Base-by-base conservation (phyloP, 768 basidiomycete genomes). In the Termitomyces bulborhizus region DNA sequence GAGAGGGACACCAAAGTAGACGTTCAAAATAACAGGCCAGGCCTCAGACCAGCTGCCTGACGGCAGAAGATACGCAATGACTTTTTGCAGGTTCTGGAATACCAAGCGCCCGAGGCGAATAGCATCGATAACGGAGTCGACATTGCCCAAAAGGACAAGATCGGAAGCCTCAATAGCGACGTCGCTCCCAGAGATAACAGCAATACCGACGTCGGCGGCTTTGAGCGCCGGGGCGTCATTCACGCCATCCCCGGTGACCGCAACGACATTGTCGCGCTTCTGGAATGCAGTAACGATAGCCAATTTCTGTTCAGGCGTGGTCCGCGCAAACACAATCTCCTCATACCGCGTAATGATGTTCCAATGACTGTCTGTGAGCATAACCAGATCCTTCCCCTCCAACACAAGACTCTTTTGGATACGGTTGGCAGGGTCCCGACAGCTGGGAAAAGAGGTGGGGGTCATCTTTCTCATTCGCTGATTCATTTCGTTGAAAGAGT, bases 251-350 rank as follows among this genome's bases (percentile, higher is more conserved):
- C 46, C 46, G 3, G 32, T 47, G 13, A 47, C 46, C 6, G 32
- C 32, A 15, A 36, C 46, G 6, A 36, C 34, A 21, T 47, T 47
- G 46, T 47, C 46, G 6, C 46, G 46, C 13, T 34, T 36, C 46
- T 47, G 46, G 13, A 47, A 47, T 21, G 31, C 46, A 36, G 18
- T 47, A 24, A 47, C 46, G 9, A 47, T 47, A 13, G 13, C 36
- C 21, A 47, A 69, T 59, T 83, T 83, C 64, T 81, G 80, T 57
- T 82, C 77, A 6, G 82, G 81, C 0, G 78, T 78, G 2, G 79
- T 81, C n/a, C 82, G 69, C 0, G 80, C 79, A 45, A 83, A 82
- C 2, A 78, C 79, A 37, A 81, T 69, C 46, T 74, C 69, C 15
- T 67, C 67, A 53, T 76, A 76, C 2, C 58, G 44, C 6, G 71